These are phyloP conservation scores for Phaseolus lunatus DNA, from an alignment of 306 rosid species.

Conservation along the genomic window DNA sequence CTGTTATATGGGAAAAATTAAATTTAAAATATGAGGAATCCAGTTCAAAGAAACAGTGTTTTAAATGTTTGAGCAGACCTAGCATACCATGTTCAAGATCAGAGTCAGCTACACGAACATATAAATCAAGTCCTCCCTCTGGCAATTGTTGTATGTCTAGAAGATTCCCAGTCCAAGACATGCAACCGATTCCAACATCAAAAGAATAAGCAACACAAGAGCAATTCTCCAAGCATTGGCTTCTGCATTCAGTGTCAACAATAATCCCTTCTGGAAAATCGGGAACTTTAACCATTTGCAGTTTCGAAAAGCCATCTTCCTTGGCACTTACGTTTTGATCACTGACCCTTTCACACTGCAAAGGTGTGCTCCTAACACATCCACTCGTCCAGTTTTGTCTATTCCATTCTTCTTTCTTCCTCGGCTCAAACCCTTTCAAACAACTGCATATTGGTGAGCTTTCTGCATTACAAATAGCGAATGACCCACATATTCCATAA, in stretches of 20 bases:
- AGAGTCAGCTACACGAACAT: constrained; percentile 36
- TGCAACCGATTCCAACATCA: constrained; percentile 34
- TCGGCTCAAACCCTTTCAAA: constrained; percentile 54
- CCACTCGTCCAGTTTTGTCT: constrained; percentile 50
- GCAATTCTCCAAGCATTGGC: constrained; percentile 45
- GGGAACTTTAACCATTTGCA: constrained; percentile 55
- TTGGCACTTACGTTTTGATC: not conserved
- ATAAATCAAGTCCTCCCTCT: constrained; percentile 38
- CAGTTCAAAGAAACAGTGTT: not conserved
- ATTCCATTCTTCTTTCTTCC: constrained; percentile 48
- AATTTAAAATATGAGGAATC: not conserved
- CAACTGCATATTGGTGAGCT: constrained; percentile 50
- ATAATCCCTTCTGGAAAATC: constrained; percentile 21
- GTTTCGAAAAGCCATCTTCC: constrained; percentile 47
- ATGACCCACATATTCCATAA: constrained; percentile 56
- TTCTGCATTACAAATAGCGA: constrained; percentile 38
- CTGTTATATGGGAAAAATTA: not conserved
- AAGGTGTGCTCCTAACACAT: constrained; percentile 43
- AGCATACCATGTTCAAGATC: constrained; percentile 49
- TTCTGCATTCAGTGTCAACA: constrained; percentile 32
- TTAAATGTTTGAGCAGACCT: not conserved
- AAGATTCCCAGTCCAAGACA: constrained; percentile 41
- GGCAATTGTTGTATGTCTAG: constrained; percentile 41
- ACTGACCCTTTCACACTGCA: constrained; percentile 24
- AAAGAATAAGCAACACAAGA: constrained; percentile 38